Evolutionary conservation across 805 yeast species (phyloP).

Genomic region (Candida silvatica): DNA sequence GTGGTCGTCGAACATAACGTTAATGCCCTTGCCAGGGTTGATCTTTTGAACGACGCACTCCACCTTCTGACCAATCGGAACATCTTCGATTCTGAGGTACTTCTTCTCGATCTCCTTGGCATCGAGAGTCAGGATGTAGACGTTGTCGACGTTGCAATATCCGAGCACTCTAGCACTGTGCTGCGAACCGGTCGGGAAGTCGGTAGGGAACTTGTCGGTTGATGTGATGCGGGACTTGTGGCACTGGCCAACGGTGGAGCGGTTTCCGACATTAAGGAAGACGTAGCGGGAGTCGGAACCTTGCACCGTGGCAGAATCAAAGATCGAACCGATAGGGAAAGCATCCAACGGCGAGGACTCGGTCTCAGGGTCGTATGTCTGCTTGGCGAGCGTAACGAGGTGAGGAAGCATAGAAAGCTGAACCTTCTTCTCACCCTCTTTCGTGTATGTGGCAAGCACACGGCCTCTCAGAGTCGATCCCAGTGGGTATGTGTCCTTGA

Average conservation of each 20-base stretch:
- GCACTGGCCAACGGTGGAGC: slow-evolving; percentile 54
- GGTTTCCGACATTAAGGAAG: slow-evolving; percentile 48
- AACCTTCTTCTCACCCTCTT: slow-evolving; percentile 45
- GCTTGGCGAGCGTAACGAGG: slow-evolving; percentile 28
- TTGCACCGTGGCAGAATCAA: slow-evolving; percentile 49
- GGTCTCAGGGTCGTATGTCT: slow-evolving; percentile 8
- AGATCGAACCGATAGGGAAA: slow-evolving; percentile 69
- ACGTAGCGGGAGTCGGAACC: slow-evolving; percentile 52
- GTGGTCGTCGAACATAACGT: slow-evolving; percentile 54
- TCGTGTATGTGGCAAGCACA: slow-evolving; percentile 47
- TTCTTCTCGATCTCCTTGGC: slow-evolving; percentile 53
- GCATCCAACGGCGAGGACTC: slow-evolving; percentile 43
- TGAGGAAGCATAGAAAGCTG: slow-evolving; percentile 58
- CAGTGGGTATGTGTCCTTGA: slow-evolving; percentile 55
- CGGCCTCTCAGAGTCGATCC: slow-evolving; percentile 68
- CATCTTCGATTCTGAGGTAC: slow-evolving; percentile 61
- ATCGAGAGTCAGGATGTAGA: slow-evolving; percentile 61
- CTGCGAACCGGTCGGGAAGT: slow-evolving; percentile 52
- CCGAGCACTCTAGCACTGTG: slow-evolving; percentile 76
- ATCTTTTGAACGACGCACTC: slow-evolving; percentile 48
- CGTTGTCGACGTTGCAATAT: slow-evolving; percentile 56
- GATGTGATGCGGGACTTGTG: slow-evolving; percentile 66
- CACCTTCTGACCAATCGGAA: slow-evolving; percentile 66
- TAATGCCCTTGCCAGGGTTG: slow-evolving; percentile 56
- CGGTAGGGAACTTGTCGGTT: slow-evolving; percentile 33